Conservation (phyloP, 148 eudicot genomes). For the Amaranthus hypochondriacus region DNA sequence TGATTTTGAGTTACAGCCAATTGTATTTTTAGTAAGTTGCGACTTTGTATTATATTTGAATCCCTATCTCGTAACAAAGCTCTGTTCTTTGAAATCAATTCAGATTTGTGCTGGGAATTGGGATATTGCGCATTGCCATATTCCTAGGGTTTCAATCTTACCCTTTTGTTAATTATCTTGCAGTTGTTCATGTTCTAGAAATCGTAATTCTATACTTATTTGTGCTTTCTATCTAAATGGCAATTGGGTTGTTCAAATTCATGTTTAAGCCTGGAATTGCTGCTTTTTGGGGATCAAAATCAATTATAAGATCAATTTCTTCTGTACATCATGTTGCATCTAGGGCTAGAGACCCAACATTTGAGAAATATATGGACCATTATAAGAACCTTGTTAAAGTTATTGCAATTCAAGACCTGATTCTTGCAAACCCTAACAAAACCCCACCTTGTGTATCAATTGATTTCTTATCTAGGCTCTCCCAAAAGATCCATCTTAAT, state of each 20-base stretch:
- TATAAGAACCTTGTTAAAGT: conserved; percentile 80
- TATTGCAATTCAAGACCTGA: conserved; percentile 71
- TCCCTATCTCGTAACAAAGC: no score
- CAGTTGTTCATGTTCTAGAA: no score
- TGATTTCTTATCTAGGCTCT: conserved; percentile 68
- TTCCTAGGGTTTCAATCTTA: no score
- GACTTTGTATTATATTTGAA: no score
- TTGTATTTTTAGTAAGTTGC: no score
- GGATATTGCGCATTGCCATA: no score
- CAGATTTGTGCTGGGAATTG: no score
- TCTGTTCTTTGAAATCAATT: no score
- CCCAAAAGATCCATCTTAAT: conserved; percentile 78
- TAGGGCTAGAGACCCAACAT: conserved; percentile 75
- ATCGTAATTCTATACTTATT: no score
- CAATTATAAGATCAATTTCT: conserved; percentile 48
- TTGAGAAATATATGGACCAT: conserved; percentile 81
- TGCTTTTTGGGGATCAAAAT: conserved; percentile 15
- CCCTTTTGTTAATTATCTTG: no score
- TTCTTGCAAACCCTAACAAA: conserved; percentile 52
- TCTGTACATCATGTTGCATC: conserved; percentile 54
- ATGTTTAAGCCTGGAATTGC: conserved; percentile 20
- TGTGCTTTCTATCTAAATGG: conserved; percentile 32
- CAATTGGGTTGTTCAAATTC: conserved; percentile 38
- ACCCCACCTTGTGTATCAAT: conserved; percentile 66
- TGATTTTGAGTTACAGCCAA: no score